Evolutionary conservation across 345 rosid species (phyloP), one percentile per base, ranked within the genome.

Genomic region (Noccaea bulbosa): DNA sequence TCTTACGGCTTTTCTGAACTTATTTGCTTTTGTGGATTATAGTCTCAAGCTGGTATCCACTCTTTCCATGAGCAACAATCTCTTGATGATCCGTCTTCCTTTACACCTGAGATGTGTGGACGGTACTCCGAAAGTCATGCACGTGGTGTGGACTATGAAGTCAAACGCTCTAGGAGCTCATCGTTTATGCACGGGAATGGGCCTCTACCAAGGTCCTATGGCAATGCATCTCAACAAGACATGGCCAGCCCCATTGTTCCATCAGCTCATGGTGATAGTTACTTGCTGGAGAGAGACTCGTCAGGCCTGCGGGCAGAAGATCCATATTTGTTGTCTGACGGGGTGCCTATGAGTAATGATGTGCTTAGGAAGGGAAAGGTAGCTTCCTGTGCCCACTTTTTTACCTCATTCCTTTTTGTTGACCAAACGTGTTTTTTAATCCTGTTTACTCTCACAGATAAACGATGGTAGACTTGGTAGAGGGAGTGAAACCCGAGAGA

Each of bases 401-500:
- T 16, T 20, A 35, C 46, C 52, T 60, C 64, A 43, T 76, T 47
- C 43, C 62, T 38, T 39, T 71, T 53, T 61, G 16, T 55, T 27
- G 24, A 33, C 27, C 40, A 46, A 34, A 22, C 43, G 32, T 35
- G 22, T 65, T 71, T 27, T 43, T 65, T 35, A 44, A n/a, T 71
- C 27, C 58, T 57, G 17, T 72, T 80, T 63, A 73, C 67, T 50
- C 70, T 81, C 77, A 63, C 74, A 92, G 98, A 67, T 47, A 64
- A 96, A 90, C 57, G 99, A 90, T 77, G 80, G 71, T 69, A 82
- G 85, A 81, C 70, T 67, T 44, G 80, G 81, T 10, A 86, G 84
- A 84, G 98, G 88, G 76, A 84, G 67, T 85, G 98, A 91, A 81
- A 82, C 79, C 7, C 69, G 83, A 66, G 94, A 91, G 71, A 76